A percentile compares a stretch with the other conserved stretches of the same genome.
Conservation (phyloP, 1,284 basidiomycete species). For the Ganoderma multipileum region DNA sequence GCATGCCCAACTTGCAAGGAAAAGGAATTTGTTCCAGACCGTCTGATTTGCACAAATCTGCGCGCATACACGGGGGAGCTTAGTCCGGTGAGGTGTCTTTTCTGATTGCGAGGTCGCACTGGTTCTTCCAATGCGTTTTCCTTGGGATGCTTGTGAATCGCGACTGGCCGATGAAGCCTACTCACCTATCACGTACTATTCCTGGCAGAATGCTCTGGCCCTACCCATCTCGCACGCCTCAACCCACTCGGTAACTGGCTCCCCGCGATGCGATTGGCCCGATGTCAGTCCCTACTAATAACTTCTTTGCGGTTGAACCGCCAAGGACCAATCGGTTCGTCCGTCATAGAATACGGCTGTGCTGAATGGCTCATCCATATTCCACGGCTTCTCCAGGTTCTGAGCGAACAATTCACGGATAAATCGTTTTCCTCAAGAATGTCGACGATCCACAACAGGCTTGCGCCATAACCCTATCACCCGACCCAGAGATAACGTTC, state of each 20-base stretch:
- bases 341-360: background rate
- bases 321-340: background rate
- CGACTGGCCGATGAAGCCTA: background rate
- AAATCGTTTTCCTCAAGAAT: background rate
- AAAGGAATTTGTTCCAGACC: too few species aligned
- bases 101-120: background rate
- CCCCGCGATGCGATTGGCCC: background rate
- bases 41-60: too few species aligned
- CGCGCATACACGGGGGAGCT: background rate
- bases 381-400: background rate
- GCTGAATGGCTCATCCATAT: background rate
- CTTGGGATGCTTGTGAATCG: background rate
- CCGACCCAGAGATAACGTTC: background rate
- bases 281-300: background rate
- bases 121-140: background rate
- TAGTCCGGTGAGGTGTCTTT: background rate
- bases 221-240: background rate
- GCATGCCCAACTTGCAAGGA: background rate
- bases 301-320: too few species aligned
- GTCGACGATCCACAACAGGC: constrained; percentile 3
- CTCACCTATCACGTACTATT: background rate
- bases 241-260: background rate
- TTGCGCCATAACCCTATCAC: constrained; percentile 12
- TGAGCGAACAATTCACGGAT: background rate
- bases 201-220: too few species aligned